Percentiles rank a stretch among this genome's conserved stretches.
These are phyloP conservation scores for Leishmania guyanensis DNA, from an alignment of 208 protist genomes.

Conservation along the genomic window DNA sequence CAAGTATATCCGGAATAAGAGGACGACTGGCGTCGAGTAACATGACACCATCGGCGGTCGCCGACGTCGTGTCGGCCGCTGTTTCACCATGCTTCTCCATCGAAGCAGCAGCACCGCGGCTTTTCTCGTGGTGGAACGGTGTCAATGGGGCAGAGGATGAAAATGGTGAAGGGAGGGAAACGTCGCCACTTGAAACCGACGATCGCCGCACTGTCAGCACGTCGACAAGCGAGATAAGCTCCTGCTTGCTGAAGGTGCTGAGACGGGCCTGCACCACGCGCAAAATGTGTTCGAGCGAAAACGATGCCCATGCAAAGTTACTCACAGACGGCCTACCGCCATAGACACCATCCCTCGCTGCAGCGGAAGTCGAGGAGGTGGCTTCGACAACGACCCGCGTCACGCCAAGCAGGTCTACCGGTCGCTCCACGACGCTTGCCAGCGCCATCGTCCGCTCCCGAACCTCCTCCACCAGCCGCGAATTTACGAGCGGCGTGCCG, in stretches of 20 bases:
- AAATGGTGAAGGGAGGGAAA: background rate
- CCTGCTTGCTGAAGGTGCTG: constrained; percentile 45
- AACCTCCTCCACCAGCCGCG: constrained; percentile 43
- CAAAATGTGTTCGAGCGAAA: constrained; percentile 27
- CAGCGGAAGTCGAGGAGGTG: background rate
- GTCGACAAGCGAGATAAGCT: constrained; percentile 58
- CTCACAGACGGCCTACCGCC: background rate
- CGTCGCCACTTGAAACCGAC: background rate
- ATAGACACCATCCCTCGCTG: background rate
- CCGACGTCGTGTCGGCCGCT: background rate
- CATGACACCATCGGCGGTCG: background rate
- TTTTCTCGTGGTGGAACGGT: background rate
- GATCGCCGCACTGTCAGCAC: constrained; percentile 42
- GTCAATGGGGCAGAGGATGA: background rate
- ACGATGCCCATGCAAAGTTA: constrained; percentile 19
- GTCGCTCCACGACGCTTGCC: constrained; percentile 44
- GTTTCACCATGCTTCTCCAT: background rate
- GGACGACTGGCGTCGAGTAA: constrained; percentile 21
- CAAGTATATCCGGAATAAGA: constrained; percentile 27
- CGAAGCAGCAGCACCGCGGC: background rate
- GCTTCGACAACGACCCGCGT: constrained; percentile 41
- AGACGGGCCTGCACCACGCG: constrained; percentile 42
- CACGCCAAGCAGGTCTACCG: constrained; percentile 61
- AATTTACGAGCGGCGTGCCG: constrained; percentile 2
- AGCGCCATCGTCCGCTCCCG: constrained; percentile 43